Percentiles rank a stretch among this genome's conserved stretches.
Evolutionary conservation across 2,329 filamentous ascomycete genomes (phyloP).

Genomic region (Balansia obtecta): DNA sequence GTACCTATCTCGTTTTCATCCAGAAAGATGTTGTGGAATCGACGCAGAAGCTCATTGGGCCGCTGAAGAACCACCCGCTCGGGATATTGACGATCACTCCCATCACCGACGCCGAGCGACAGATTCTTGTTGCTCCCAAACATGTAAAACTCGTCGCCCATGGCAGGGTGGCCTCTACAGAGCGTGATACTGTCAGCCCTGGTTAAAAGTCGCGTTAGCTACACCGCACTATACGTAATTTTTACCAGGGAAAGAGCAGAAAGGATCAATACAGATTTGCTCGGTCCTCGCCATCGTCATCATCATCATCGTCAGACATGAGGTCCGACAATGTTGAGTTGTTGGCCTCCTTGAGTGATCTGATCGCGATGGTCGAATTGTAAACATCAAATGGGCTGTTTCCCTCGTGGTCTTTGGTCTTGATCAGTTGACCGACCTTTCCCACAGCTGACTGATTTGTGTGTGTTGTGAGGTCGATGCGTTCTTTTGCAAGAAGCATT

Average conservation of each 20-base stretch:
- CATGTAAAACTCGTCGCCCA: constrained; percentile 77
- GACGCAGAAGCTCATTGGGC: constrained; percentile 62
- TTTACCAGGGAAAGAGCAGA: not conserved
- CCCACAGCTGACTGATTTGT: constrained; percentile 41
- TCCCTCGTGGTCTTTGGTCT: constrained; percentile 90
- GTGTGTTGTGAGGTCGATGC: constrained; percentile 48
- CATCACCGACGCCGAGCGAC: constrained; percentile 85
- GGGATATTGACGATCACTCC: constrained; percentile 87
- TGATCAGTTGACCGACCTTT: constrained; percentile 66
- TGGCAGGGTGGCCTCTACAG: constrained; percentile 10
- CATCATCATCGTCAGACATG: constrained; percentile 44
- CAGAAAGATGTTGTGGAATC: constrained; percentile 60
- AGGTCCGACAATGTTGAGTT: constrained; percentile 36
- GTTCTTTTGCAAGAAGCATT: constrained; percentile 67
- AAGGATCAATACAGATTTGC: constrained; percentile 17
- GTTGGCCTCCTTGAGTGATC: constrained; percentile 45
- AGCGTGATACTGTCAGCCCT: constrained; percentile 12
- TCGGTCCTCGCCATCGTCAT: constrained; percentile 27
- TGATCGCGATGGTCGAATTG: constrained; percentile 69
- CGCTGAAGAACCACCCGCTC: constrained; percentile 69
- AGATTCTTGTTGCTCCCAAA: constrained; percentile 97
- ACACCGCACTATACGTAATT: not conserved
- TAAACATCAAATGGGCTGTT: constrained; percentile 93
- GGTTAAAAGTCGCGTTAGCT: not conserved
- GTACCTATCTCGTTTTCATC: constrained; percentile 28